Base-by-base conservation (phyloP, 2,329 filamentous ascomycete species). In the Parafenestella ontariensis region DNA sequence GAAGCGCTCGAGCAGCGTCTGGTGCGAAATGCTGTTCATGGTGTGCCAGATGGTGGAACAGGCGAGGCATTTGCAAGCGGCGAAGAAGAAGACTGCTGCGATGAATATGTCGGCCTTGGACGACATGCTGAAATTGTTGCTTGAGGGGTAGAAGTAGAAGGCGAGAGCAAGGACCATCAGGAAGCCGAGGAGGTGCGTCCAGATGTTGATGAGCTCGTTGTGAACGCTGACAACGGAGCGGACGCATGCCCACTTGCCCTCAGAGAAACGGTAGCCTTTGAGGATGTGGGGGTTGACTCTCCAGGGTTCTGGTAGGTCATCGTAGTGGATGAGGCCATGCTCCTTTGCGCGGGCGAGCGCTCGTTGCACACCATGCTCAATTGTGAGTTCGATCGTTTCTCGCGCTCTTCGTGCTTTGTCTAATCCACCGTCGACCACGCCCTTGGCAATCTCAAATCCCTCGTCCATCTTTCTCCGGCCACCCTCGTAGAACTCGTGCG, bases 21-120 rank as follows among this genome's bases (percentile, higher is more conserved):
- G 88, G 64, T 96, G 91, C 17, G 94, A 92, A 49, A 98, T 96
- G 67, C 91, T 92, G 79, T 94, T 96, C 92, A 99, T 98, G 23
- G 95, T 97, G 79, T 99, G 95, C 95, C 95, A 99, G 71, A 98
- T 87, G 60, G 89, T 94, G 58, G 90, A 96, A 87, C 95, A 99
- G 72, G 94, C 87, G 50, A 99, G 85, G 70, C 94, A 98, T 76
- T 98, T 92, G 81, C 89, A 92, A 41, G 95, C 95, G 43, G 94
- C 95, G 71, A 96, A 91, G 81, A 99, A 97, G 83, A 99, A 99
- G 62, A 96, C 85, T 20, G 90, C 92, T 0, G 94, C 93, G 59
- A 99, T 92, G 70, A 95, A 85, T 55, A 98, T 86, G 73, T 99
- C 95, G 44, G 90, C 86, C 49, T 92, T 96, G 54, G 90, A 92